phyloP scores from a whole-genome alignment of 768 basidiomycete genomes.

The Tylopilus sp. region DNA sequence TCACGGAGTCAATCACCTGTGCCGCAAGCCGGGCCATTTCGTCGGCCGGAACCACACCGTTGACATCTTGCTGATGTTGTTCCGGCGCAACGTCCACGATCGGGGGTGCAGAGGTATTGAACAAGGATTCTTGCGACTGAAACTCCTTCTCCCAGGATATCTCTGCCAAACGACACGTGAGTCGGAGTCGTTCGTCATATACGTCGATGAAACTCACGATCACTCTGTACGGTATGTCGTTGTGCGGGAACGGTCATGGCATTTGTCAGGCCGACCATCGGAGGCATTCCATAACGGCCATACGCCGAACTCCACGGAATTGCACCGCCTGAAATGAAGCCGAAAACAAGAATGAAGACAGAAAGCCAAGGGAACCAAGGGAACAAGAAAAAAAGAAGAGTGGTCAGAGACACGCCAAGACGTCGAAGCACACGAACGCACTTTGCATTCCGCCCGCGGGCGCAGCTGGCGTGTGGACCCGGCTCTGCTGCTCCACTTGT shows the following conservation, averaged over 20 bases:
- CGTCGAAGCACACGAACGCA: constrained; percentile 8
- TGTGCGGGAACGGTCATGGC: constrained; percentile 19
- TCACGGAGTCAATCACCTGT: constrained; percentile 70
- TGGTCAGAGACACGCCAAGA: constrained; percentile 2
- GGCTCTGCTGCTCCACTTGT: constrained; percentile 14
- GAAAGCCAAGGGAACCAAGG: not conserved
- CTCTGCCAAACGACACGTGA: constrained; percentile 8
- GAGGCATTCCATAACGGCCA: constrained; percentile 37
- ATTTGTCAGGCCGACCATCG: constrained; percentile 35
- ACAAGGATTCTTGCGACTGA: constrained; percentile 48
- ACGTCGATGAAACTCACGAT: constrained; percentile 39
- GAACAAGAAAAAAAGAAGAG: not conserved
- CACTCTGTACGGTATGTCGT: constrained; percentile 29
- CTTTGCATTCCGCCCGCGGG: constrained; percentile 11
- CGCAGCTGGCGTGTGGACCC: constrained; percentile 1
- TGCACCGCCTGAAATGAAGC: constrained; percentile 29
- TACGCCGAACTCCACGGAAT: constrained; percentile 40
- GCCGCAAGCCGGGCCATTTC: constrained; percentile 81
- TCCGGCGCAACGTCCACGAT: constrained; percentile 4
- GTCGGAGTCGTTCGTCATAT: not conserved
- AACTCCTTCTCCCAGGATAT: constrained; percentile 64
- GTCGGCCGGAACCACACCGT: constrained; percentile 39
- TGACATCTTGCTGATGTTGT: constrained; percentile 21
- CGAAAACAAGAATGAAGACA: not conserved
- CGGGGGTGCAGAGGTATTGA: constrained; percentile 22